Base-by-base conservation (phyloP, 2,329 filamentous ascomycete species). In the Colletotrichum karsti region DNA sequence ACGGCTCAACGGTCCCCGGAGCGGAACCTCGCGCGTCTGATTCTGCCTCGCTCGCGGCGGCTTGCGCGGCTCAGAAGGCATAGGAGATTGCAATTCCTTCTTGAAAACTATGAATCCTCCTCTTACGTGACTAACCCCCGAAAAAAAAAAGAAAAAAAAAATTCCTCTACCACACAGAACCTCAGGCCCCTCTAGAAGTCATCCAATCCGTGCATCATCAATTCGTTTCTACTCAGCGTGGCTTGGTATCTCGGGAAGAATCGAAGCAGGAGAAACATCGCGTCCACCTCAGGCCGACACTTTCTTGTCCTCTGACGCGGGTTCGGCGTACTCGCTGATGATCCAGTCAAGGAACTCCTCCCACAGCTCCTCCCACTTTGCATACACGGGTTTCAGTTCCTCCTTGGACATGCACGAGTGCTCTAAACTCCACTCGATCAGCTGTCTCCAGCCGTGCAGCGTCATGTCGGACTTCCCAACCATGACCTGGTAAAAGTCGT, bases 401-500 rank as follows among this genome's bases (percentile, higher is more conserved):
- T 79, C 70, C 2, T 76, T 72, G 24, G 77, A 77, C 74, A 90
- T 79, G 72, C 87, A 90, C 1, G 88, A 82, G 74, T 91, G 88
- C 64, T 89, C 81, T 13, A 91, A 78, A 72, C 89, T 91, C 89
- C 89, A 91, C 71, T 86, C 78, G 15, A 83, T 82, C 22, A 91
- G 83, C 77, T 93, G 91, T 74, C 91, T 91, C 90, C 91, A 92
- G 46, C 91, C 91, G 70, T 88, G 88, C 0, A 94, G 77, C 18
- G 84, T 87, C 85, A 94, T 92, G 64, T 88, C 85, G 12, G 85
- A 82, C 48, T 88, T 89, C 53, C 92, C 92, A 7, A 92, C 85
- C 83, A 94, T 89, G 66, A 91, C 85, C 74, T 94, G 92, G 75
- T 93, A 94, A 74, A 94, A 93, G 74, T 94, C 92, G 71, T 93